Base-by-base conservation (phyloP, 495 filamentous ascomycete genomes). In the Sabuloglossum arenarium region DNA sequence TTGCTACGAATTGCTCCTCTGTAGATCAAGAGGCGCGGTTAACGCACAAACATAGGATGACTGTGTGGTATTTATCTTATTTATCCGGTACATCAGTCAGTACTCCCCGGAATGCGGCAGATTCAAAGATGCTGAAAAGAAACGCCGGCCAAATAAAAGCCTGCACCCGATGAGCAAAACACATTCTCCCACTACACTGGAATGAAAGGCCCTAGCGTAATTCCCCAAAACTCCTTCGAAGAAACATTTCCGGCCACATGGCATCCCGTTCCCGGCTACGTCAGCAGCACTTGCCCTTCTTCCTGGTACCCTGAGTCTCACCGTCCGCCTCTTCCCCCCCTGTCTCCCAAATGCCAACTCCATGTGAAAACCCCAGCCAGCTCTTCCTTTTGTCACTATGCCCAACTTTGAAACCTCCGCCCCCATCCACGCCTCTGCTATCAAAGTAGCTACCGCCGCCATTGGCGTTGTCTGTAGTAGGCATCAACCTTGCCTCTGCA, bases 241-340 rank as follows among this genome's bases (percentile, higher is more conserved):
- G 16, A 29, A 4, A 47, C n/a, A 47, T n/a, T n/a, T 8, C n/a
- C 21, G 8, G n/a, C 3, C 45, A 24, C 19, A 14, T 1, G 4
- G 28, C 1, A 14, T 19, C 8, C 25, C 23, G 4, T 51, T 27
- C 5, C 23, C 1, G 14, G 24, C 14, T 11, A 28, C 14, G 16
- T 51, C 47, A 54, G 29, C 53, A 54, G 24, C 53, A 54, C 53
- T 54, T 54, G 5, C 53, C 53, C 53, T 54, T 54, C 23, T 39
- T 54, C 12, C 29, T 6, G 2, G 37, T 19, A 6, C 12, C 47
- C 25, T 51, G 47, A 28, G 47, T n/a, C 12, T 51, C 47, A 4
- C 47, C 47, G 6, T 51, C 47, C 9, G 25, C 24, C 37, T 54
- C 53, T 39, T 54, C n/a, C 9, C 30, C 34, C 3, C 53, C 53